phyloP scores from a whole-genome alignment of 179 eudicot species.

The Camellia oleifera region DNA sequence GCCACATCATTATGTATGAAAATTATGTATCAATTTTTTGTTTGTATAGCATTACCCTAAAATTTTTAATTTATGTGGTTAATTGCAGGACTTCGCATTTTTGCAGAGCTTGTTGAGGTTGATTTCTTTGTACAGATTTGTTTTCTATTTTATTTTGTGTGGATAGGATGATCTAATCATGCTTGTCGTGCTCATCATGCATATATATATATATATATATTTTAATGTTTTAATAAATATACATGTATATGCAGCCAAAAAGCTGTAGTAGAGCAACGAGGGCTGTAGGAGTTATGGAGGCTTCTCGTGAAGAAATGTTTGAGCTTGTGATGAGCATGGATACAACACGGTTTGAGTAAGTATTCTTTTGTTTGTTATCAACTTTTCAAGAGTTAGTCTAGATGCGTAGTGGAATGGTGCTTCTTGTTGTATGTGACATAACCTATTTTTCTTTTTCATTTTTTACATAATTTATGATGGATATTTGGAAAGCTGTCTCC shows the following conservation, averaged over 20 bases:
- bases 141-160: slow-evolving; percentile 12
- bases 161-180: neutral
- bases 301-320: slow-evolving; percentile 93
- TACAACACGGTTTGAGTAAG: slow-evolving; percentile 95
- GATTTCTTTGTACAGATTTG: slow-evolving; percentile 83
- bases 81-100: slow-evolving; percentile 86
- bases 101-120: slow-evolving; percentile 93
- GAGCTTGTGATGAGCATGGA: slow-evolving; percentile 99
- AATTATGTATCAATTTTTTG: too few species aligned
- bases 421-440: neutral
- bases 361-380: slow-evolving; percentile 8
- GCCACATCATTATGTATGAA: too few species aligned
- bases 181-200: neutral
- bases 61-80: slow-evolving; percentile 11
- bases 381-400: neutral
- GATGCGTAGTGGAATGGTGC: neutral
- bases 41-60: neutral
- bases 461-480: too few species aligned
- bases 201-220: slow-evolving; percentile 1
- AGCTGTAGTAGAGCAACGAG: slow-evolving; percentile 99
- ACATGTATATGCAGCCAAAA: slow-evolving; percentile 65
- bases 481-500: neutral
- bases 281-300: slow-evolving; percentile 99
- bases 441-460: neutral
- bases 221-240: neutral